Conservation (phyloP, 768 basidiomycete genomes). For the Lyophyllum semitale region DNA sequence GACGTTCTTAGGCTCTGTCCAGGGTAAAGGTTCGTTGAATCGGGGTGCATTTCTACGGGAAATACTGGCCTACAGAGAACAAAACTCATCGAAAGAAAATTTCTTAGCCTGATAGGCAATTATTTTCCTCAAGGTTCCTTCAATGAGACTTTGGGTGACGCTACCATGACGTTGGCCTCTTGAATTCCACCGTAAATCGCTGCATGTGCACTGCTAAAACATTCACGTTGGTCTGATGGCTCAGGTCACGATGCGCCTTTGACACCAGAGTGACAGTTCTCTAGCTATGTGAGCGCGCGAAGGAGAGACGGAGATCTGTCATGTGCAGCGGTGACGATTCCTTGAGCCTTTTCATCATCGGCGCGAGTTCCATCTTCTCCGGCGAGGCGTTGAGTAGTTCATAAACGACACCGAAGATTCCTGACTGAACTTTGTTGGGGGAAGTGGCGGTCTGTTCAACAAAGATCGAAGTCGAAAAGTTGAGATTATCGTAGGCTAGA, state of each 20-base stretch:
- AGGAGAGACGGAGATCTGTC: neutral
- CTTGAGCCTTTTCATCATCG: slow-evolving; percentile 20
- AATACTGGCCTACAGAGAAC: too few species aligned
- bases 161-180: too few species aligned
- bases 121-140: too few species aligned
- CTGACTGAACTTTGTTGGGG: slow-evolving; percentile 35
- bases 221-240: neutral
- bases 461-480: slow-evolving; percentile 25
- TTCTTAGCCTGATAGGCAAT: too few species aligned
- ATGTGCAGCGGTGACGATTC: slow-evolving; percentile 6
- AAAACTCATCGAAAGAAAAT: too few species aligned
- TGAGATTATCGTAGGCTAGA: slow-evolving; percentile 7
- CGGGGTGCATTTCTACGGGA: neutral
- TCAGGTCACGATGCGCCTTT: neutral
- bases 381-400: slow-evolving; percentile 19
- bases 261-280: neutral
- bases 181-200: too few species aligned
- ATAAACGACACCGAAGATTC: slow-evolving; percentile 34
- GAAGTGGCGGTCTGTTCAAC: slow-evolving; percentile 28
- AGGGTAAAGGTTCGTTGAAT: neutral
- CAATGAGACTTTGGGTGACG: too few species aligned
- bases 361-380: slow-evolving; percentile 22
- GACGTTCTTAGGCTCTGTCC: neutral
- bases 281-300: neutral
- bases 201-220: neutral